Evolutionary conservation across 345 rosid genomes (phyloP), one percentile per base, ranked within the genome.

Genomic region (Citrus inodora): DNA sequence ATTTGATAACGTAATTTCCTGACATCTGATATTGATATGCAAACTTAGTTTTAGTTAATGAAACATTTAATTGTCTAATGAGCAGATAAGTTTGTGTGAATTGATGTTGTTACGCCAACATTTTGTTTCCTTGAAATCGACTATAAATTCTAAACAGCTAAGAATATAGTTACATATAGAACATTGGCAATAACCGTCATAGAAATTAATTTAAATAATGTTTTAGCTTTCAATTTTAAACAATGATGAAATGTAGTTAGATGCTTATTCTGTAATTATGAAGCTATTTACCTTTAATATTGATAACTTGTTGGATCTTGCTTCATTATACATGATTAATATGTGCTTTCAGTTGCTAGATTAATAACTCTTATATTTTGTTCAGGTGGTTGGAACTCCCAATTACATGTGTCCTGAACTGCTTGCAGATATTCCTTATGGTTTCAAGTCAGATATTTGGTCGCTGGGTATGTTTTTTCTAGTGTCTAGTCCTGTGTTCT

Each of bases 381-480:
- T 78, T 82, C 87, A 96, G 99, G 98, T 96, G 73, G 99, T 96
- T 86, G 99, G 99, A 84, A 96, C 99, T 82, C 99, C 98, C 71
- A 96, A 96, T 83, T 96, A 94, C 87, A 96, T 96, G 98, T 96
- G 99, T 83, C 99, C 99, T 22, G 99, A 96, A 81, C 88, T 96
- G 75, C 98, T 94, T 82, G 93, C 98, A 35, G 99, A 94, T 83
- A 96, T 96, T 77, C 98, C 99, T 65, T 96, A 96, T 83, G 99
- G 99, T 79, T 96, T 94, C 79, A 96, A 96, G 84, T 96, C 98
- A 61, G 99, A 96, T 80, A 96, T 96, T 82, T 96, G 99, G 99
- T 96, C 99, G 67, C 85, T 96, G 73, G 99, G 99, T 96, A 87
- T 74, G 82, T 82, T 30, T 16, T 69, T 73, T 48, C 63, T 40